Base-by-base conservation (phyloP, 768 basidiomycete species). In the Amyloporia xantha region DNA sequence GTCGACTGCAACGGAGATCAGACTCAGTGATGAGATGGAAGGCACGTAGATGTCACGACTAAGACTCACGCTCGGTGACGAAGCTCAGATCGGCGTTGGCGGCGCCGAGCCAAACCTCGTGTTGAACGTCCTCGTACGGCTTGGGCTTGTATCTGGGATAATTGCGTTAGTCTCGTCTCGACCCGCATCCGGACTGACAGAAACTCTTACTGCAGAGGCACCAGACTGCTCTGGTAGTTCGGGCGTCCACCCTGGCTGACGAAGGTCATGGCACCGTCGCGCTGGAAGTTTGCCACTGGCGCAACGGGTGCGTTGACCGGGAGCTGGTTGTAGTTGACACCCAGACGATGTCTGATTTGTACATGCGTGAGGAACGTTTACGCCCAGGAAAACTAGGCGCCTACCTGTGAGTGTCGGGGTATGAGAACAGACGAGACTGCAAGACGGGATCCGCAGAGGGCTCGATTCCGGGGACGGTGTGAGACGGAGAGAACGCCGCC, bases 381-480 rank as follows among this genome's bases (percentile, higher is more conserved):
- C n/a, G 30, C 17, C 7, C 15, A 35, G 28, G 24, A 43, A 11
- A 17, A 26, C n/a, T 11, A 2, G 25, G 7, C 23, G 39, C 49
- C 19, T 20, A 53, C 55, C 55, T 50, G 63, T 90, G 87, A 30
- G 88, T 89, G 62, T 91, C 88, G 3, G 86, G 84, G 74, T 98
- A 98, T 3, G 91, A 90, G 82, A 96, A 97, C 41, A 96, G 78
- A 47, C 94, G 89, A 19, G 88, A 86, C 64, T 97, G 93, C 55
- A 97, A 76, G 57, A 97, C 89, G 20, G 94, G 94, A 68, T 98
- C 94, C 19, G 84, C 79, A 3, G 88, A 85, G 35, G 91, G 78
- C 72, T 96, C 94, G 56, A 93, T 79, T 68, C 92, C 94, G 1
- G 88, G 90, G 9, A 95, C 66, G 42, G 81, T 70, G 67, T 97